Evolutionary conservation across 768 basidiomycete genomes (phyloP), one percentile per base, ranked within the genome.

Genomic region (Cystobasidium ongulense): DNA sequence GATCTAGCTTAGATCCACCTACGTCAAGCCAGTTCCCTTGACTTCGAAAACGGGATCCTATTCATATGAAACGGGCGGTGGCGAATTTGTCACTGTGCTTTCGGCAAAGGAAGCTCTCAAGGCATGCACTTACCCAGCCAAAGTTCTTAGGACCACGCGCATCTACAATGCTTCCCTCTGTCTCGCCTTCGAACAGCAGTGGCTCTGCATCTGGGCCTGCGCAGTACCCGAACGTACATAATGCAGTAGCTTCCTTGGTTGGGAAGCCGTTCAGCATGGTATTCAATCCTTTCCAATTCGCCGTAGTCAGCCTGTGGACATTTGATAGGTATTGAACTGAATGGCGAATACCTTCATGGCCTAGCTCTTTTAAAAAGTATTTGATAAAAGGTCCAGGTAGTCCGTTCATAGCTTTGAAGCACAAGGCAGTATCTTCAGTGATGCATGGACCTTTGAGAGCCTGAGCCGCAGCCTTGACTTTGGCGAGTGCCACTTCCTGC

Each of bases 351-450:
- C 95, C 95, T 75, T 91, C 88, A 80, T 92, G 91, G 1, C 95
- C 95, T 4, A 97, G 81, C 29, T 85, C 85, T 53, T 85, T 84
- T 81, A 97, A 82, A 81, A 99, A 99, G 76, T 91, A 84, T 79
- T 99, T 99, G 84, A 99, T 94, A 82, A 95, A 99, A 0, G 95
- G 95, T 0, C 96, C 96, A 1, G 96, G 96, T 1, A 99, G 86
- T 0, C 92, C 95, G 23, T 88, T 86, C 21, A 98, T 83, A 0
- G 96, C 93, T 74, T 88, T 86, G 79, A 91, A 98, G 76, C 89
- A 91, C 5, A 99, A 86, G 0, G 96, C 92, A 0, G 96, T 99
- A 80, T 99, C 96, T 82, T 79, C 92, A 0, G 91, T 92, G 77
- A 87, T 87, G 76, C 86, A 87, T 8, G 87, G 84, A 0, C 84